A percentile compares a stretch with the other conserved stretches of the same genome.
Conservation (phyloP, 176 grass and related monocot species). For the Bothriochloa decipiens region DNA sequence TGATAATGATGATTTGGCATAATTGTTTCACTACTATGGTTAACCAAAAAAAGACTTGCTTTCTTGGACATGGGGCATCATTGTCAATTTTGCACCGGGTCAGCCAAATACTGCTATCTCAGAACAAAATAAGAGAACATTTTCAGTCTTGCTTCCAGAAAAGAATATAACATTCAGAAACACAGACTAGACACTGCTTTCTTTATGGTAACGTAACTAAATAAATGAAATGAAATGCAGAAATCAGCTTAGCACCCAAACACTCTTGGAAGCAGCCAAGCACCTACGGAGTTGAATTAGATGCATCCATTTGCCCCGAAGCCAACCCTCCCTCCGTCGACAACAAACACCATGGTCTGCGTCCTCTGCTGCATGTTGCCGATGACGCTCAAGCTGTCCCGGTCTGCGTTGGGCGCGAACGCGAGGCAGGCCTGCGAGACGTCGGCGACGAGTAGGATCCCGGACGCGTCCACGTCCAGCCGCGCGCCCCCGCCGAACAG, state of each 20-base stretch:
- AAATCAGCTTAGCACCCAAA: background rate
- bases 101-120: no score
- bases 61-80: no score
- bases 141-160: no score
- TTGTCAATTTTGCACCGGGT: no score
- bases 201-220: background rate
- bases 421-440: conserved; percentile 39
- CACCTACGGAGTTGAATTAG: background rate
- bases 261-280: background rate
- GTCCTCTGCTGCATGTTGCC: background rate
- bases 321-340: background rate
- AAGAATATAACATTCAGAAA: no score
- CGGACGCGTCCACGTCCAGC: conserved; percentile 28
- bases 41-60: no score
- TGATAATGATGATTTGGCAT: no score
- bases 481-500: conserved; percentile 28
- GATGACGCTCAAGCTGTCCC: background rate
- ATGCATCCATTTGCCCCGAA: background rate
- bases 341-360: background rate
- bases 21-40: no score
- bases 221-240: background rate
- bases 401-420: conserved; percentile 8
- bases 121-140: no score
- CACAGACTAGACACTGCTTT: no score
- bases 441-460: conserved; percentile 3